Evolutionary conservation across 805 yeast genomes (phyloP), one percentile per base, ranked within the genome.

Genomic region (Ogataea dorogensis): DNA sequence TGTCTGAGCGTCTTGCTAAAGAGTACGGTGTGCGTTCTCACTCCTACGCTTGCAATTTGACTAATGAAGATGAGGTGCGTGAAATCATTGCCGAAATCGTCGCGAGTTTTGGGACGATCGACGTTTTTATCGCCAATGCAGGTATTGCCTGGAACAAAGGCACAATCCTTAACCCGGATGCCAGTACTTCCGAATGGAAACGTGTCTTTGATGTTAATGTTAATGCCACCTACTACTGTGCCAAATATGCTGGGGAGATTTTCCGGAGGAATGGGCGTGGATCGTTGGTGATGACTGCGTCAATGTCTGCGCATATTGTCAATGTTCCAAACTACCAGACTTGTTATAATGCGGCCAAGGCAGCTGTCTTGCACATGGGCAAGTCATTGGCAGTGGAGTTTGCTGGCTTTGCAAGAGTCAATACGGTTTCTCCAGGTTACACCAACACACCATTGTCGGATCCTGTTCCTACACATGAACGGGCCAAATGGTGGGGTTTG

Each of bases 1-100:
- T 12, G 75, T 88, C 87, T 10, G 69, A 68, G 50, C 64, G 58
- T 17, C 65, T 83, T n/a, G 64, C 79, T 8, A 54, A 69, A 33
- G 73, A 70, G 43, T 82, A 81, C 56, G 78, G 78, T 10, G 79
- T 81, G 44, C 70, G 66, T 50, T 71, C 69, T 42, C 72, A 67
- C 54, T 88, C 91, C n/a, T 72, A 81, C 68, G 70, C 77, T 63
- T 78, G 80, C 53, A 67, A 71, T 35, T 68, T 81, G 38, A 63
- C 73, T 35, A 70, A 73, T 46, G 47, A 67, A 31, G 70, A 36
- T 11, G 43, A 39, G 13, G 54, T 43, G 14, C 22, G 22, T 5
- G 42, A 47, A 15, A 44, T 41, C n/a, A 44, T 53, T 13, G 53
- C 50, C 2, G 53, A 51, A 12, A 66, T 65, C 31, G 58, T 57